These are phyloP conservation scores for Pseudocercospora vitis DNA, from an alignment of 2,329 filamentous ascomycete species.

Conservation along the genomic window DNA sequence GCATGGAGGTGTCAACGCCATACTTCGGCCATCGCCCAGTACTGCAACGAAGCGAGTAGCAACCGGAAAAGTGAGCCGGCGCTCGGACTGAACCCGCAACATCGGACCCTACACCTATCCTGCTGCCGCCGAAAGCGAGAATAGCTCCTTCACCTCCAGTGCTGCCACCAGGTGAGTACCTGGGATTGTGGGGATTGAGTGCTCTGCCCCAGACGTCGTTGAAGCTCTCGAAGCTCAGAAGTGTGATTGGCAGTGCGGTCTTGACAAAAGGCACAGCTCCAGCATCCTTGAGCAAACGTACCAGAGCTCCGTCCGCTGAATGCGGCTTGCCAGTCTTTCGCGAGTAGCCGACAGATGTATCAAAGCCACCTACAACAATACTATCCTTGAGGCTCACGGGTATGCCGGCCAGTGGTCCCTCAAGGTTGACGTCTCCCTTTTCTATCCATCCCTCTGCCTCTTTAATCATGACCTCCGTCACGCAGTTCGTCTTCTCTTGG, in stretches of 20 bases:
- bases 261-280: conserved; percentile 89
- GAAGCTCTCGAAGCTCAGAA: conserved; percentile 81
- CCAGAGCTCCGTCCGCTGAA: conserved; percentile 67
- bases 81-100: conserved; percentile 85
- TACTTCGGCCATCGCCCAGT: conserved; percentile 88
- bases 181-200: conserved; percentile 78
- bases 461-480: conserved; percentile 81
- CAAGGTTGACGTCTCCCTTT: conserved; percentile 63
- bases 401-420: conserved; percentile 81
- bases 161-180: conserved; percentile 84
- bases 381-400: conserved; percentile 79
- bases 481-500: conserved; percentile 82
- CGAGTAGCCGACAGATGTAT: conserved; percentile 79
- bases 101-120: conserved; percentile 87
- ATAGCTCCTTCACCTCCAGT: conserved; percentile 83
- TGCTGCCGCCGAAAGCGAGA: conserved; percentile 74
- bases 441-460: conserved; percentile 72
- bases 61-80: conserved; percentile 85
- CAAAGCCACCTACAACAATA: conserved; percentile 78
- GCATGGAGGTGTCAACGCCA: conserved; percentile 83
- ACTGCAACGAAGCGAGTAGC: conserved; percentile 82
- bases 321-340: conserved; percentile 67
- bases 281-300: conserved; percentile 78
- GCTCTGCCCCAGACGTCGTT: conserved; percentile 79
- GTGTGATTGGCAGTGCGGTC: conserved; percentile 82